Percentiles rank a stretch among this genome's conserved stretches.
These are phyloP conservation scores for Nothophoma quercina DNA, from an alignment of 2,329 filamentous ascomycete species.

Conservation along the genomic window DNA sequence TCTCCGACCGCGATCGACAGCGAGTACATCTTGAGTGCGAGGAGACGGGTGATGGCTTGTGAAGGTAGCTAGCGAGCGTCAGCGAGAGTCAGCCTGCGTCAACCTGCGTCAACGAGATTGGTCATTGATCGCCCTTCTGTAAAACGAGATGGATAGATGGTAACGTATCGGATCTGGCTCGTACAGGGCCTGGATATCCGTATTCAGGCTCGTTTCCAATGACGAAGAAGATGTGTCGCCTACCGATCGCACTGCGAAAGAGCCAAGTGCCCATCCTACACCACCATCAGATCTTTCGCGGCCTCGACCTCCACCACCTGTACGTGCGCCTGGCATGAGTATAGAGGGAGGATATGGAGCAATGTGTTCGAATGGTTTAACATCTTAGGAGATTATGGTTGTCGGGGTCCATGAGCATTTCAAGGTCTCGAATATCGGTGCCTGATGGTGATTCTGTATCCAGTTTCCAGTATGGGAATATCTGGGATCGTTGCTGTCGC, in stretches of 20 bases:
- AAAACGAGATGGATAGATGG: too few species aligned
- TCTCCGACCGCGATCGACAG: not conserved
- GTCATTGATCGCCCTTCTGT: too few species aligned
- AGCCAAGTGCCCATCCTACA: not conserved
- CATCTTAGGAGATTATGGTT: too few species aligned
- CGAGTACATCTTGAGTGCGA: not conserved
- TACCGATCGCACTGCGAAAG: not conserved
- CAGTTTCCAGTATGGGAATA: not conserved
- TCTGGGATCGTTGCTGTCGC: not conserved
- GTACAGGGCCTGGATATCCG: not conserved
- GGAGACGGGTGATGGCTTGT: not conserved
- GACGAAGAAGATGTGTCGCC: too few species aligned
- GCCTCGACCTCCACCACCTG: not conserved
- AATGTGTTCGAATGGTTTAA: not conserved
- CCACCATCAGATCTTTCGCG: not conserved
- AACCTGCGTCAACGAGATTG: too few species aligned
- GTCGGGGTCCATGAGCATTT: not conserved
- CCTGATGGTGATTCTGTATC: not conserved
- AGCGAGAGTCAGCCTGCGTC: too few species aligned
- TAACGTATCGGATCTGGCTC: not conserved
- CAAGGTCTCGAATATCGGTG: not conserved
- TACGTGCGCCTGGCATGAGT: not conserved
- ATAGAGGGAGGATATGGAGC: not conserved
- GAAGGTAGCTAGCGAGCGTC: not conserved
- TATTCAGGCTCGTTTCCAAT: not conserved